Evolutionary conservation across 2,329 filamentous ascomycete genomes (phyloP), one percentile per base, ranked within the genome.

Genomic region (Penicillium sp.): DNA sequence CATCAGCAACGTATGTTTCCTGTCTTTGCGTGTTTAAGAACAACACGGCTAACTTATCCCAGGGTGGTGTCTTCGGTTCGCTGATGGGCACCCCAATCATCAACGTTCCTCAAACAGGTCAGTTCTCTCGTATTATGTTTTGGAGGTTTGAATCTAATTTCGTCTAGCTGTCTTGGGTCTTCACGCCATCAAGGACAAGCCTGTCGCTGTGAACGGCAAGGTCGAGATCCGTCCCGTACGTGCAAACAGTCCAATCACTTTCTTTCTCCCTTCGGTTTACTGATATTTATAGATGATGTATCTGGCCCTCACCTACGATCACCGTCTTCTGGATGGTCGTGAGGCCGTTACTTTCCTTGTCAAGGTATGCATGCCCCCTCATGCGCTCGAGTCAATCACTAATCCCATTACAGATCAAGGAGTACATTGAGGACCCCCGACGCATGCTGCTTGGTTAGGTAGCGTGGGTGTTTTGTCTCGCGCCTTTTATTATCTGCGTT

Each of bases 21-120:
- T 31, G 34, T 24, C 8, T 34, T 24, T 15, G 34, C 21, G 26
- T 37, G 26, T 10, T 28, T 17, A 8, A 26, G 12, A 32, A 45
- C 31, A 33, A 29, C 4, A 17, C 19, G 31, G 37, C 57, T 63
- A 54, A 63, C 46, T 35, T 33, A 6, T 35, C 17, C 26, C 29
- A 77, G 70, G 82, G 93, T 51, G 93, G 93, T 60, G 91, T 98
- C 45, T 98, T 98, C 64, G 93, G 93, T 51, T 96, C 91, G 13
- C 77, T 97, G 52, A 94, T 95, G 87, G 93, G 93, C 44, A 98
- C 93, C 0, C 93, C 93, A 9, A 97, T 98, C 68, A 97, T 98
- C 77, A 98, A 98, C 73, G 77, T 95, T 42, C 91, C 91, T 13
- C 91, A 97, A 69, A 91, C 87, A 52, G 87, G 73, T 74, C 55